Evolutionary conservation across 306 rosid species (phyloP), one percentile per base, ranked within the genome.

Genomic region (Geum urbanum): DNA sequence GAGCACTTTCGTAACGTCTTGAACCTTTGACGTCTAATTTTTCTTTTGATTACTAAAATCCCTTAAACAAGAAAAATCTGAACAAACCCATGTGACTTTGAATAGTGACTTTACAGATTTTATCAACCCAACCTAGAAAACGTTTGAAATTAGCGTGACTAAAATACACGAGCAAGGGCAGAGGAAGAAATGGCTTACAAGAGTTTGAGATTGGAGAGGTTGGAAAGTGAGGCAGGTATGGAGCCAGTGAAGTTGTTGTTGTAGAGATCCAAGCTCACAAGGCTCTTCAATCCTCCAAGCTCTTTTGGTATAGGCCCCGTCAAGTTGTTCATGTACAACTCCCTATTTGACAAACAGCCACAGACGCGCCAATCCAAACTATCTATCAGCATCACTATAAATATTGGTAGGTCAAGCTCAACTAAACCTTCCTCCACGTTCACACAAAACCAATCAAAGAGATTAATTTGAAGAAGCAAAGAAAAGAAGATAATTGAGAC

Each of bases 261-360:
- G 75, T 87, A 89, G 63, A 91, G 89, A 79, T 91, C 97, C 85
- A 91, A 81, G 82, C 97, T 91, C 39, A 89, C 70, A 44, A 91
- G 85, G 81, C 80, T 84, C 82, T 79, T 89, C 67, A 91, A 69
- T 45, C 79, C 79, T 82, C 96, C 96, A 45, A 91, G 72, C 54
- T 89, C 85, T 71, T 78, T 81, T 24, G 96, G 97, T 73, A 91
- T 83, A 3, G 86, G 71, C 51, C 96, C 97, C 77, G 43, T 77
- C 79, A 91, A 78, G 53, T 86, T 50, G 78, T 91, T 91, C 81
- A 76, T 81, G 77, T 89, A 89, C 79, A 91, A 56, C 74, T 91
- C 97, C 76, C 97, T 91, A 74, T 27, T 27, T 27, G 68, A 71
- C 6, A 9, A 48, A 18, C 8, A 15, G 19, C 32, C 15, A 8